Evolutionary conservation across 208 protist species (phyloP), one percentile per base, ranked within the genome.

Genomic region (Leptomonas pyrrhocoris): DNA sequence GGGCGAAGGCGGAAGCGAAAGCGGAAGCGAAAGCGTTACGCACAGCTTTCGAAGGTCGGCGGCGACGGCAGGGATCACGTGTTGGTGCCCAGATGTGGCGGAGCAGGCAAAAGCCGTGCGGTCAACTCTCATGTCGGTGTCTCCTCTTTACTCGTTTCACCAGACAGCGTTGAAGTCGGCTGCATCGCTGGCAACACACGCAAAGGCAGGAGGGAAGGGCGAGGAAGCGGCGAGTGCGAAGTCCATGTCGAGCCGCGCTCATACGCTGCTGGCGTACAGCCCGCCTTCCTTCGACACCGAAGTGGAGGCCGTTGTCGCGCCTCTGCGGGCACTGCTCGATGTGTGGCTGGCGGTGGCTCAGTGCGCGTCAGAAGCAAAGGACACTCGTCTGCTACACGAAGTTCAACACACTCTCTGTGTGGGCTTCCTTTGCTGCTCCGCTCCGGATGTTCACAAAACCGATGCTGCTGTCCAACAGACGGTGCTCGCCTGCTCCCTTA

Each of bases 301-400:
- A 13, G 43, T 67, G 4, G 71, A 54, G 2, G 67, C 74, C 36
- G 54, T 72, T 4, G 57, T 80, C 25, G 78, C 73, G 2, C 73
- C 69, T 16, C 54, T 90, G 56, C 71, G 68, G 19, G 79, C 80
- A 15, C 65, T 84, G 27, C 62, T 79, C 15, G 51, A 74, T 27
- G 55, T 84, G 34, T 82, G 81, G 54, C 55, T 88, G 46, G 45
- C 74, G 31, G 49, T 93, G 40, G 75, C 81, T 3, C 73, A 85
- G 49, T 88, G 81, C 63, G 84, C 79, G 11, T 79, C 78, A 12
- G 80, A 83, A 65, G 74, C 80, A 5, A 88, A 90, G 71, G 82
- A 90, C 30, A 38, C 69, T n/a, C 40, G 73, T 21, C 58, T 92
- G 48, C 76, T 92, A 53, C 48, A 63, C 18, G 64, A 71, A 18